These are phyloP conservation scores for Capronia coronata DNA, from an alignment of 2,329 filamentous ascomycete genomes.

Conservation along the genomic window DNA sequence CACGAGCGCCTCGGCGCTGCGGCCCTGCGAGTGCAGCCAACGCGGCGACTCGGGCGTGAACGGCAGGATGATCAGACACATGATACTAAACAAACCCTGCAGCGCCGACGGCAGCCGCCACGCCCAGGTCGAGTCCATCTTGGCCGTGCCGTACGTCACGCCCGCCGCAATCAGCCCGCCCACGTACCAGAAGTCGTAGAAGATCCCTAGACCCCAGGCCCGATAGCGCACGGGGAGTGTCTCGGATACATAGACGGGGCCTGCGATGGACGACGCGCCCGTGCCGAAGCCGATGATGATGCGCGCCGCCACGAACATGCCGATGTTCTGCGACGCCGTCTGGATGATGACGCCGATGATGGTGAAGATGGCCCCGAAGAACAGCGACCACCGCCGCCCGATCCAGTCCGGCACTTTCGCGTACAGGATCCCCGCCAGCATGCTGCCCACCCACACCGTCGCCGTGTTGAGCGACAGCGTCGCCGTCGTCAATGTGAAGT, in stretches of 20 bases:
- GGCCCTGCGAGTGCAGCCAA: slow-evolving; percentile 28
- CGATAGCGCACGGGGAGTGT: slow-evolving; percentile 28
- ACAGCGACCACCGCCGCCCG: slow-evolving; percentile 42
- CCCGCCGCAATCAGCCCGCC: slow-evolving; percentile 45
- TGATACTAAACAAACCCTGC: slow-evolving; percentile 36
- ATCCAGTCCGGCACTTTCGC: slow-evolving; percentile 40
- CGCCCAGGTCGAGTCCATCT: slow-evolving; percentile 43
- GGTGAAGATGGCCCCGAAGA: slow-evolving; percentile 39
- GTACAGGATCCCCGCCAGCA: slow-evolving; percentile 41
- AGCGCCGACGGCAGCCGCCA: slow-evolving; percentile 43
- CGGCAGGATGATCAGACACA: slow-evolving; percentile 40
- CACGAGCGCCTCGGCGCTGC: slow-evolving; percentile 21
- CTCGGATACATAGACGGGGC: slow-evolving; percentile 46
- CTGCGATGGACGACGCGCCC: slow-evolving; percentile 40
- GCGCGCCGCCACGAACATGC: slow-evolving; percentile 47
- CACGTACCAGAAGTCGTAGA: slow-evolving; percentile 22
- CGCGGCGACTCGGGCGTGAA: slow-evolving; percentile 45
- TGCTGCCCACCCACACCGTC: slow-evolving; percentile 49
- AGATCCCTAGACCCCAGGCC: slow-evolving; percentile 16
- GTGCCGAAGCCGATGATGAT: slow-evolving; percentile 46
- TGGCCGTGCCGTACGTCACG: slow-evolving; percentile 38
- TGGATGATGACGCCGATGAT: slow-evolving; percentile 44
- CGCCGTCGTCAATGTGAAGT: slow-evolving; percentile 49
- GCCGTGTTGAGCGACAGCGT: slow-evolving; percentile 52
- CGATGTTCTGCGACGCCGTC: slow-evolving; percentile 45